Percentiles rank a stretch among this genome's conserved stretches.
Conservation (phyloP, 306 rosid species). For the Gynostemma pentaphyllum region DNA sequence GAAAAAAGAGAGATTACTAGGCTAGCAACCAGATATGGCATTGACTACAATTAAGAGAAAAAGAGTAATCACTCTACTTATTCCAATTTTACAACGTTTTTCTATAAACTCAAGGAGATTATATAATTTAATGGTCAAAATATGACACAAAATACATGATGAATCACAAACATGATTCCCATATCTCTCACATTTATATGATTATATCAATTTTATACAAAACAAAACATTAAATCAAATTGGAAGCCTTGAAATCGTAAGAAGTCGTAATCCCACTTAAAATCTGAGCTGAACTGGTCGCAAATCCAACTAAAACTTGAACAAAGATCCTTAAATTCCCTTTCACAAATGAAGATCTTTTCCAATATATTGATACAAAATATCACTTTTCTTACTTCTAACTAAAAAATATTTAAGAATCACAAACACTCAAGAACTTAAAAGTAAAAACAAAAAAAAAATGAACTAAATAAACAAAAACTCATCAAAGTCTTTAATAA, state of each 20-base stretch:
- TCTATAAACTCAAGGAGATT: background rate
- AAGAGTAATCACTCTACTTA: background rate
- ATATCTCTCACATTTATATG: conserved; percentile 7
- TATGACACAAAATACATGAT: no score
- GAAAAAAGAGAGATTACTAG: no score
- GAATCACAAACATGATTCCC: background rate
- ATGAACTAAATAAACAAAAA: background rate
- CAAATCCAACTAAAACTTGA: conserved; percentile 26
- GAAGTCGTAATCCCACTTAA: conserved; percentile 54
- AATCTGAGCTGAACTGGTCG: conserved; percentile 33
- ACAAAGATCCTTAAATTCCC: conserved; percentile 29
- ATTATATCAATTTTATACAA: background rate
- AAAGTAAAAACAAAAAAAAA: background rate
- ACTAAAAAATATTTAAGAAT: conserved; percentile 21
- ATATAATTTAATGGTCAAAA: background rate
- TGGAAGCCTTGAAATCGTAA: conserved; percentile 40
- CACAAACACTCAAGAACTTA: conserved; percentile 25
- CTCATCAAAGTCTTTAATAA: background rate
- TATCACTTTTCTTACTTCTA: conserved; percentile 16
- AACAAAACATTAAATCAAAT: background rate
- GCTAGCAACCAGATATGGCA: background rate
- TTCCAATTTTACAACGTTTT: no score
- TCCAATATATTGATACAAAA: conserved; percentile 34
- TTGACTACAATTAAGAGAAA: background rate
- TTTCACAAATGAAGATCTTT: conserved; percentile 36